A percentile compares a stretch with the other conserved stretches of the same genome.
These are phyloP conservation scores for Reutealis trisperma DNA, from an alignment of 345 rosid genomes.

Conservation along the genomic window DNA sequence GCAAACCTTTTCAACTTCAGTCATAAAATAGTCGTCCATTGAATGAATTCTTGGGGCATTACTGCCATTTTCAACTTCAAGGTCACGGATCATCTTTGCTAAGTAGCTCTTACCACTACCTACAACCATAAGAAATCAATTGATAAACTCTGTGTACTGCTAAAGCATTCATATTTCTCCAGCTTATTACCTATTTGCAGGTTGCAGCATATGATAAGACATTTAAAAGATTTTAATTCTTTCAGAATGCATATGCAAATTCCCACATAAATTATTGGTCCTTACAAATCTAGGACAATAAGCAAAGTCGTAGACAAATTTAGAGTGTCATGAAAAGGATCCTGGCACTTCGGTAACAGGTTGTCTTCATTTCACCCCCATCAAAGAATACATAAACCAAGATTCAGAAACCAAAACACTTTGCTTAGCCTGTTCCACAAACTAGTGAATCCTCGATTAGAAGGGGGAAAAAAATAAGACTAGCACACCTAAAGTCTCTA, in stretches of 20 bases:
- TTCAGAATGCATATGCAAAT: not conserved
- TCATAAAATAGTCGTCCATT: constrained; percentile 97
- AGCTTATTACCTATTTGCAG: not conserved
- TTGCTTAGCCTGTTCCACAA: not conserved
- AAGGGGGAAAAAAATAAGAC: too few species aligned
- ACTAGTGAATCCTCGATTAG: not conserved
- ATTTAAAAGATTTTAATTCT: not conserved
- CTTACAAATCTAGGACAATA: not conserved
- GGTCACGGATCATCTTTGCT: constrained; percentile 87
- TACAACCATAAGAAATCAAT: constrained; percentile 23
- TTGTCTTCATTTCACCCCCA: not conserved
- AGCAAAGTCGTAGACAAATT: not conserved
- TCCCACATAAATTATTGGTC: not conserved
- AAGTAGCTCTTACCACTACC: constrained; percentile 98
- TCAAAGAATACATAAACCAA: not conserved
- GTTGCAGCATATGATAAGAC: not conserved
- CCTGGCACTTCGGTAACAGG: not conserved
- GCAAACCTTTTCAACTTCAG: constrained; percentile 91
- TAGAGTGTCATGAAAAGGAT: not conserved
- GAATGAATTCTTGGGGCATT: constrained; percentile 92
- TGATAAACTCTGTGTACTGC: not conserved
- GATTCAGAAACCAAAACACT: too few species aligned
- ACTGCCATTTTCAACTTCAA: constrained; percentile 88
- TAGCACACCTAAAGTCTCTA: not conserved
- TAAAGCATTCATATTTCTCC: not conserved